phyloP scores from a whole-genome alignment of 257 asterid species.

The Rhazya stricta region DNA sequence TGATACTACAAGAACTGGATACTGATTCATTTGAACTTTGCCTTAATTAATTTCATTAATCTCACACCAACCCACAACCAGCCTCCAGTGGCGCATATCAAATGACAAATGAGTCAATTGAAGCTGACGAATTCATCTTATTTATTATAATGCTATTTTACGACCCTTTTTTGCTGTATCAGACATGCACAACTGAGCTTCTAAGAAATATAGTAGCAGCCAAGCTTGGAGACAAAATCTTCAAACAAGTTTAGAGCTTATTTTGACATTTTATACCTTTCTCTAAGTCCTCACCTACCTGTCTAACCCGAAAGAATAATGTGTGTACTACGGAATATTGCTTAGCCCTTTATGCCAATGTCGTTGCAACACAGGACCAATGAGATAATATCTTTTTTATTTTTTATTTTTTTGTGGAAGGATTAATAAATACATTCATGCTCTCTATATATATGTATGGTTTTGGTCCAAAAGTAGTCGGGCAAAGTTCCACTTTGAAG shows the following conservation, averaged over 20 bases:
- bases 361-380: background rate
- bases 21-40: background rate
- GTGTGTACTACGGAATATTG: background rate
- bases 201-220: background rate
- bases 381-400: background rate
- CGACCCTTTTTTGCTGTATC: background rate
- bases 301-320: background rate
- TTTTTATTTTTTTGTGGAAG: background rate
- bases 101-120: conserved; percentile 6
- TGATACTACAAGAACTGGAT: background rate
- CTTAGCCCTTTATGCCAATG: background rate
- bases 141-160: background rate
- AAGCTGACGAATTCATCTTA: background rate
- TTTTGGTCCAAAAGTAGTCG: background rate
- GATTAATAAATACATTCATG: background rate
- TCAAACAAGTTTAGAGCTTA: background rate
- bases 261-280: background rate
- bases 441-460: conserved; percentile 5
- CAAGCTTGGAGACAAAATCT: conserved; percentile 9
- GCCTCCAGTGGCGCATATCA: background rate
- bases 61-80: conserved; percentile 7
- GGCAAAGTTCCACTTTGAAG: background rate
- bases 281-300: conserved; percentile 8
- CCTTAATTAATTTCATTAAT: conserved; percentile 1
- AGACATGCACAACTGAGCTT: background rate